Evolutionary conservation across 805 yeast genomes (phyloP).

Genomic region (Hanseniaspora clermontiae): DNA sequence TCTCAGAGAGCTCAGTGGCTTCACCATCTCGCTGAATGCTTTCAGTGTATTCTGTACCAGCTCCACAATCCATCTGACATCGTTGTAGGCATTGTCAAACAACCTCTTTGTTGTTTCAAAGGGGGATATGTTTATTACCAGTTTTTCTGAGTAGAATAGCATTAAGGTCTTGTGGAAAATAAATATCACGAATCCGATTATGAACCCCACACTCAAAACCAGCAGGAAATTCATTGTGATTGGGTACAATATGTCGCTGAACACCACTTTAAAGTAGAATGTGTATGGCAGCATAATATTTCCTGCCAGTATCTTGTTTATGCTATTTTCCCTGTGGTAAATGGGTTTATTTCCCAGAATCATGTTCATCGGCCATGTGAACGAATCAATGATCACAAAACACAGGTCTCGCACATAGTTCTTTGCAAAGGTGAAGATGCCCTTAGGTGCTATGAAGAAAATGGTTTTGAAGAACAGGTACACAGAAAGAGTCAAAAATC

Average conservation of each 20-base stretch:
- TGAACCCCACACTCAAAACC: neutral
- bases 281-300: neutral
- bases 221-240: neutral
- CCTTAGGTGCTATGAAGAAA: neutral
- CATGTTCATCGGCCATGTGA: slow-evolving; percentile 1
- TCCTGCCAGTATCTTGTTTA: neutral
- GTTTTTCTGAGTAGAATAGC: neutral
- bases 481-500: neutral
- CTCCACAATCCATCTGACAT: neutral
- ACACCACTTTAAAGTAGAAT: neutral
- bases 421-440: neutral
- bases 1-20: neutral
- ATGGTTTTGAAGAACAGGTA: neutral
- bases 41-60: neutral
- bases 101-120: neutral
- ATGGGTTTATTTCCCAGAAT: neutral
- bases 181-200: neutral
- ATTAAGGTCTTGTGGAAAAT: neutral
- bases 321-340: neutral
- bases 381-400: slow-evolving; percentile 4
- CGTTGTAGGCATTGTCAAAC: neutral
- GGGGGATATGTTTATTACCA: neutral
- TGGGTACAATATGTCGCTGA: slow-evolving; percentile 3
- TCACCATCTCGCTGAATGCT: neutral
- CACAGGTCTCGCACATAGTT: neutral